Evolutionary conservation across 495 filamentous ascomycete species (phyloP).

Genomic region (Penicillium turbatum): DNA sequence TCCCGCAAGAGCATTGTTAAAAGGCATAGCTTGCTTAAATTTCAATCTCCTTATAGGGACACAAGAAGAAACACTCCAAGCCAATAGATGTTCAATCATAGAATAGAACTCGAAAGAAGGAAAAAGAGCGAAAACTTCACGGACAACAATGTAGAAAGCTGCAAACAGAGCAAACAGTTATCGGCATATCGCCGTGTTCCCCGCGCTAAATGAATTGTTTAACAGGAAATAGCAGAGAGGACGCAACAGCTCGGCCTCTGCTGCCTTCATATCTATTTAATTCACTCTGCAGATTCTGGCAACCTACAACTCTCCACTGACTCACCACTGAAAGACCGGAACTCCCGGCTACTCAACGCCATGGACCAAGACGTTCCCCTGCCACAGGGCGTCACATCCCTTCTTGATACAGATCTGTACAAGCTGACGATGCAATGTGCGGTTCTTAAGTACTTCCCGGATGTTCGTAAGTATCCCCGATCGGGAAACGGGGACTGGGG

Average conservation of each 20-base stretch:
- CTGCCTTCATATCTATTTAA: not conserved
- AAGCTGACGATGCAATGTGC: constrained; percentile 99
- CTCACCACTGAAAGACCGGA: not conserved
- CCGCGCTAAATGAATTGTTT: not conserved
- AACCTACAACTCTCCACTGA: not conserved
- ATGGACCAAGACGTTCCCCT: constrained; percentile 33
- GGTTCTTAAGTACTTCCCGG: constrained; percentile 81
- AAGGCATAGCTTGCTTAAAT: too few relatives aligned
- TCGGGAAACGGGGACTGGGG: not conserved
- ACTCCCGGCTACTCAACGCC: constrained; percentile 10
- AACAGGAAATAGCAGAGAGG: not conserved
- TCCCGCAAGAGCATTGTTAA: not conserved
- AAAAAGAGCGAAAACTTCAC: too few relatives aligned
- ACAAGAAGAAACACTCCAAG: not conserved
- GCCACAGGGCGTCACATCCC: constrained; percentile 76
- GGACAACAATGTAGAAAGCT: not conserved
- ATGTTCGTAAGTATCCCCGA: constrained; percentile 54
- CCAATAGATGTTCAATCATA: not conserved
- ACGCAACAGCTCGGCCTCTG: not conserved
- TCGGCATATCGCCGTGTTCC: constrained; percentile 3
- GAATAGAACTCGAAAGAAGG: not conserved
- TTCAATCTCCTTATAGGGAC: too few relatives aligned
- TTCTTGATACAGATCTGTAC: constrained; percentile 96
- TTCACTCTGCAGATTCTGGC: not conserved
- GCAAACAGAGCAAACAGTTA: constrained; percentile 8